Evolutionary conservation across 192 early-diverging fungal species (phyloP).

Genomic region (Backusella circina): DNA sequence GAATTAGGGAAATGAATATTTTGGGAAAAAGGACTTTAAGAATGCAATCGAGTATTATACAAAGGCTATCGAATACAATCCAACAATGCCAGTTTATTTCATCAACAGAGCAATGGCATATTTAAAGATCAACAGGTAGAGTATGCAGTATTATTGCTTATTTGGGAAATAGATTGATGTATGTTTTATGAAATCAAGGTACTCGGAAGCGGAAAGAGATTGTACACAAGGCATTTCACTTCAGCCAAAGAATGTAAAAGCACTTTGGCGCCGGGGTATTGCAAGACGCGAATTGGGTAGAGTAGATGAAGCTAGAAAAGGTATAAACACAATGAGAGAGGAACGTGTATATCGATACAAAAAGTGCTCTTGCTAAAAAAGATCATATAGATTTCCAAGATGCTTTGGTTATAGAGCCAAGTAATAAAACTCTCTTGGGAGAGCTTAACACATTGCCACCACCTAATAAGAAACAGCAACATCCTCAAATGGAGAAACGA

Average conservation of each 20-base stretch:
- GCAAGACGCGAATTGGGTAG: constrained; percentile 51
- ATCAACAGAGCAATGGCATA: constrained; percentile 84
- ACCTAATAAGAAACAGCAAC: not conserved
- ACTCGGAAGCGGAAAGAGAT: constrained; percentile 60
- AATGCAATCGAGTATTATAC: constrained; percentile 63
- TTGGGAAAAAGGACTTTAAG: constrained; percentile 51
- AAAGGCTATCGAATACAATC: constrained; percentile 58
- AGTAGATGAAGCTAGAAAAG: constrained; percentile 51
- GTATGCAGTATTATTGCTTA: too few relatives aligned
- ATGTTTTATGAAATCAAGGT: constrained; percentile 40
- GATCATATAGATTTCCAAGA: constrained; percentile 54
- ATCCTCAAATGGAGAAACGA: constrained; percentile 1
- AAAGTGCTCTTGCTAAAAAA: too few relatives aligned
- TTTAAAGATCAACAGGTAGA: constrained; percentile 67
- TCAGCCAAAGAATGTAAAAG: constrained; percentile 74
- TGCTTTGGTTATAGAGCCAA: constrained; percentile 64
- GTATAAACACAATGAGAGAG: not conserved
- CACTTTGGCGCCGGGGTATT: constrained; percentile 72
- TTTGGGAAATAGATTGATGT: not conserved
- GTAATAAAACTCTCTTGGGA: constrained; percentile 56
- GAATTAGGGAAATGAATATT: constrained; percentile 56
- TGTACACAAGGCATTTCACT: constrained; percentile 55
- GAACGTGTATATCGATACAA: not conserved
- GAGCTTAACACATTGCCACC: constrained; percentile 52
- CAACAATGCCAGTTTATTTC: constrained; percentile 50